Conservation (phyloP, 139 green algal species). For the Coelastrella sp. region DNA sequence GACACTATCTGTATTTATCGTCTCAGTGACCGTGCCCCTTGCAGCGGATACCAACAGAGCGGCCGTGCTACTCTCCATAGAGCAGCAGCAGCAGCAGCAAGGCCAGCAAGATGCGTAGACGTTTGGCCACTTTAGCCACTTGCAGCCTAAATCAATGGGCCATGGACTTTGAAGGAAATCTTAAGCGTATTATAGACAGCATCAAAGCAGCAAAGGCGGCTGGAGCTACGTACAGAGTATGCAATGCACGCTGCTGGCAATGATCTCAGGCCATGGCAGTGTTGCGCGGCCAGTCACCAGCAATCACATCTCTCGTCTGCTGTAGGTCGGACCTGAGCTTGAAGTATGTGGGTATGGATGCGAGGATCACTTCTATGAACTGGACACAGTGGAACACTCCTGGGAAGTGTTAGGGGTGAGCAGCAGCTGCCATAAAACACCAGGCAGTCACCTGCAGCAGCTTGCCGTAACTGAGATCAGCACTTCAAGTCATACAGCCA, state of each 20-base stretch:
- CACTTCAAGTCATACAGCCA: too few species aligned
- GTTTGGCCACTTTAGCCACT: slow-evolving; percentile 82
- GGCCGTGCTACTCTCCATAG: not conserved
- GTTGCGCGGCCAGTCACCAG: not conserved
- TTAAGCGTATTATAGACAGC: slow-evolving; percentile 80
- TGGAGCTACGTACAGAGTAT: slow-evolving; percentile 85
- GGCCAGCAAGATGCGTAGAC: slow-evolving; percentile 40
- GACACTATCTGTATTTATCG: not conserved
- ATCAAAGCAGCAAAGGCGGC: slow-evolving; percentile 76
- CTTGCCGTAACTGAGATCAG: not conserved
- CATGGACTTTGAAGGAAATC: slow-evolving; percentile 97
- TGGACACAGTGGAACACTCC: slow-evolving; percentile 89
- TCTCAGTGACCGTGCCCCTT: not conserved
- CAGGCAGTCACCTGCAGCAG: not conserved
- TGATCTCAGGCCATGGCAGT: not conserved
- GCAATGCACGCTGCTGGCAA: not conserved
- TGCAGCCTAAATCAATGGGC: slow-evolving; percentile 99
- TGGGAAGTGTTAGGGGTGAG: slow-evolving; percentile 79
- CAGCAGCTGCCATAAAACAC: too few species aligned
- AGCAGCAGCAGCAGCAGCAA: slow-evolving; percentile 27
- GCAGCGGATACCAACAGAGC: not conserved
- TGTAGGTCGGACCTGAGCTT: slow-evolving; percentile 93
- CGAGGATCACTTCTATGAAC: slow-evolving; percentile 98
- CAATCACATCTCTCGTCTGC: not conserved
- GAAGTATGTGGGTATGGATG: slow-evolving; percentile 98